Evolutionary conservation across 1,284 basidiomycete genomes (phyloP).

Genomic region (Gymnopus androsaceus): DNA sequence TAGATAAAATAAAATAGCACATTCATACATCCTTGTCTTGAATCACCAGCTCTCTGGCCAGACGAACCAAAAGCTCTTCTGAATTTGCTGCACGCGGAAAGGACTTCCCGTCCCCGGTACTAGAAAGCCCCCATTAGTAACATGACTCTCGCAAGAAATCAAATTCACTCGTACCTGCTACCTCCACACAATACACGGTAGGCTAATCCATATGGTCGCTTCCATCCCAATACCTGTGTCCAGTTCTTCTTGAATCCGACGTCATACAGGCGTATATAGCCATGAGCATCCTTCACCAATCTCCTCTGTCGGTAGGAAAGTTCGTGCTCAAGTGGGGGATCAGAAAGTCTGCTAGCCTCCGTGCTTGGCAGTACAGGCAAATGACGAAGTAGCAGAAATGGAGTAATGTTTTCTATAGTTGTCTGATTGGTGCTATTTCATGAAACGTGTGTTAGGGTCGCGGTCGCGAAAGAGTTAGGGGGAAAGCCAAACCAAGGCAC

Average conservation of each 20-base stretch:
- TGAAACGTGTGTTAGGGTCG: neutral
- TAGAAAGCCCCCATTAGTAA: too few species aligned
- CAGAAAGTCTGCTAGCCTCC: conserved; percentile 48
- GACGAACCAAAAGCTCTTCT: conserved; percentile 60
- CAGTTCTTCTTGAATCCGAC: conserved; percentile 77
- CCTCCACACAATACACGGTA: conserved; percentile 60
- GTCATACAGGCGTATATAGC: conserved; percentile 71
- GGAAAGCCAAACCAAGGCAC: conserved; percentile 23
- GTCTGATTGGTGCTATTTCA: conserved; percentile 84
- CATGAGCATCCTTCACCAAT: conserved; percentile 68
- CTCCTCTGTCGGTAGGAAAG: conserved; percentile 70
- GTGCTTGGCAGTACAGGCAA: conserved; percentile 59
- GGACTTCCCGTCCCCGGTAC: conserved; percentile 63
- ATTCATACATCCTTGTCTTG: conserved; percentile 45
- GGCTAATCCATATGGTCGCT: conserved; percentile 49
- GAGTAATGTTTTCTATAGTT: conserved; percentile 79
- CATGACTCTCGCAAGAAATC: too few species aligned
- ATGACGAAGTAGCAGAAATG: conserved; percentile 71
- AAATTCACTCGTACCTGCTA: conserved; percentile 48
- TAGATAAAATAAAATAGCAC: neutral
- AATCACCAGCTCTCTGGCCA: conserved; percentile 62
- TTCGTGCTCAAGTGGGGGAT: conserved; percentile 76
- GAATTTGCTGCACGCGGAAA: conserved; percentile 69
- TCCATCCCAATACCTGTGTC: conserved; percentile 65
- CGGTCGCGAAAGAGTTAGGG: too few species aligned